phyloP scores from a whole-genome alignment of 2,329 filamentous ascomycete genomes.

The Thermoascus crustaceus region DNA sequence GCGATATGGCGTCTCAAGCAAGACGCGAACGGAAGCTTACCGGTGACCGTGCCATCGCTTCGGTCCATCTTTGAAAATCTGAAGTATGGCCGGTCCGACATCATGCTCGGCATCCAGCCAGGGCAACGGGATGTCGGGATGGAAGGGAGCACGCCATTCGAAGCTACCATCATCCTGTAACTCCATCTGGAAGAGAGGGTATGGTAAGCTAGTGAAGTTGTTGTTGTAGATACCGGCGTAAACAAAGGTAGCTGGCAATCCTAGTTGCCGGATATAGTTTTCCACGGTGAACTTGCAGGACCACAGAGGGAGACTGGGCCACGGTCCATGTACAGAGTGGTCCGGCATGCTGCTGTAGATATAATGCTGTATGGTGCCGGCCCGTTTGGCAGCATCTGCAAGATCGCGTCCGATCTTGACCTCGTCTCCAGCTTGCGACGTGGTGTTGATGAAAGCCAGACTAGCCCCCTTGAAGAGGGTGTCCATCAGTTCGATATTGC shows the following conservation, averaged over 20 bases:
- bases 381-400: constrained; percentile 79
- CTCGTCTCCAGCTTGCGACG: constrained; percentile 85
- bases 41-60: constrained; percentile 71
- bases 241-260: constrained; percentile 80
- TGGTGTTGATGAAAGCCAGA: constrained; percentile 95
- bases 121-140: constrained; percentile 77
- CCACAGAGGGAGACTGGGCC: constrained; percentile 86
- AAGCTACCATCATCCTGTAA: constrained; percentile 77
- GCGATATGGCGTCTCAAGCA: too few relatives aligned
- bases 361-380: constrained; percentile 72
- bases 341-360: constrained; percentile 98
- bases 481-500: constrained; percentile 64
- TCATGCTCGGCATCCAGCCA: constrained; percentile 98
- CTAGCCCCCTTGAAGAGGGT: constrained; percentile 76
- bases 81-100: constrained; percentile 80
- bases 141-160: constrained; percentile 87
- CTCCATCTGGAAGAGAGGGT: constrained; percentile 94
- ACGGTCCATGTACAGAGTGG: constrained; percentile 71
- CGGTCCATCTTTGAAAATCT: constrained; percentile 90
- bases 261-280: constrained; percentile 76
- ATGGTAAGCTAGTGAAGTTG: constrained; percentile 89
- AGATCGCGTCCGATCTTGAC: constrained; percentile 78
- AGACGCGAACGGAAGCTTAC: constrained; percentile 35
- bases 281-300: constrained; percentile 87
- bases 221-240: constrained; percentile 99